Evolutionary conservation across 345 rosid genomes (phyloP).

Genomic region (Dipteronia sinensis): DNA sequence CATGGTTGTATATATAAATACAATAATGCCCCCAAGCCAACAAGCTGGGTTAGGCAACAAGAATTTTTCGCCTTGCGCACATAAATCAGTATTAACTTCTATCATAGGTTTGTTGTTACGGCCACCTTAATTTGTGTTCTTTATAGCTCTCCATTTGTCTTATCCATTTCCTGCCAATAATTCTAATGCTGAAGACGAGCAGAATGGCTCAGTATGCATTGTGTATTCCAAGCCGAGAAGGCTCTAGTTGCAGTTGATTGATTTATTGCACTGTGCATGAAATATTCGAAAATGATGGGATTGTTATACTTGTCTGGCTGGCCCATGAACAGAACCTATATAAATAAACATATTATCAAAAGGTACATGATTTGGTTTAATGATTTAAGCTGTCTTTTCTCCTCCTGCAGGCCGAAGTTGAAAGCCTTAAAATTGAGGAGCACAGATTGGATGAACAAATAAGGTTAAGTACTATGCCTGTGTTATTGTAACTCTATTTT

Average conservation of each 20-base stretch:
- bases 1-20: constrained; percentile 2
- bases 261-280: background rate
- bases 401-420: constrained; percentile 69
- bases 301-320: background rate
- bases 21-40: background rate
- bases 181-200: background rate
- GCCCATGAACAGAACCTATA: background rate
- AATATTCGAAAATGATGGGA: constrained; percentile 7
- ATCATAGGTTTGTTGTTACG: background rate
- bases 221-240: background rate
- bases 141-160: constrained; percentile 4
- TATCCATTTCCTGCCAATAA: background rate
- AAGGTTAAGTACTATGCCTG: constrained; percentile 41
- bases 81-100: background rate
- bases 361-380: constrained; percentile 6
- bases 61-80: background rate
- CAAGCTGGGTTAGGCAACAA: background rate
- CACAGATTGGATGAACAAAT: constrained; percentile 60
- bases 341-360: background rate
- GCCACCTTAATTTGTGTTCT: constrained; percentile 6
- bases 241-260: background rate
- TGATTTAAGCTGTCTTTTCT: background rate
- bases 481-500: constrained; percentile 16
- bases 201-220: background rate
- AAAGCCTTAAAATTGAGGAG: constrained; percentile 70